phyloP scores from a whole-genome alignment of 2,329 filamentous ascomycete species.

The Pseudopithomyces maydicus region DNA sequence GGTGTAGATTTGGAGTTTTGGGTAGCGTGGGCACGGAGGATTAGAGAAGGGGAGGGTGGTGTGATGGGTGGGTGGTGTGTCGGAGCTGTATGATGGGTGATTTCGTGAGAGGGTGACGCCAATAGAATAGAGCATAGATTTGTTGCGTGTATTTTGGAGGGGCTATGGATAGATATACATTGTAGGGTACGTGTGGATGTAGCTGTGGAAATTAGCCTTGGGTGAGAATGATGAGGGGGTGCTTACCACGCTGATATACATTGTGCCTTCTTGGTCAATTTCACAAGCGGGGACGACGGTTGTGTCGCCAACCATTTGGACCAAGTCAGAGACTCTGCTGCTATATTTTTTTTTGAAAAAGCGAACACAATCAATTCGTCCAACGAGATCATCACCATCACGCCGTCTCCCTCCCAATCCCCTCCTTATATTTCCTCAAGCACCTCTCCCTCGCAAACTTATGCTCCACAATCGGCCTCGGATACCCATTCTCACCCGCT shows the following conservation, averaged over 20 bases:
- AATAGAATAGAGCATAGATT: too few species aligned
- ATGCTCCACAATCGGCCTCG: conserved; percentile 75
- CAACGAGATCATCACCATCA: conserved; percentile 9
- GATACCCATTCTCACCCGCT: conserved; percentile 73
- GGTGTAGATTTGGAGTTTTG: neutral
- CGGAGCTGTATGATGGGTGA: neutral
- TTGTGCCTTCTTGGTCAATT: too few species aligned
- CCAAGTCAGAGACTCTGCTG: too few species aligned
- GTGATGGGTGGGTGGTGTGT: neutral
- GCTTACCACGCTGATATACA: too few species aligned
- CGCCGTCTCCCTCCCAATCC: conserved; percentile 58
- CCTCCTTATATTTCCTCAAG: conserved; percentile 72
- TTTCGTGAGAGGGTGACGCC: too few species aligned
- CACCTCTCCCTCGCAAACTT: conserved; percentile 70
- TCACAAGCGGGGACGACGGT: too few species aligned
- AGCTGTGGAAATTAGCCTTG: too few species aligned
- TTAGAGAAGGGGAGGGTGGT: neutral
- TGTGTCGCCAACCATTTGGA: too few species aligned
- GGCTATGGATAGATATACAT: too few species aligned
- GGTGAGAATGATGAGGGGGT: too few species aligned
- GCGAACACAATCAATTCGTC: neutral
- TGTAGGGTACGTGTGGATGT: too few species aligned
- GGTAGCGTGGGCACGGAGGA: neutral
- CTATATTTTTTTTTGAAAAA: too few species aligned
- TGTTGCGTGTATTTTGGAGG: neutral